phyloP scores from a whole-genome alignment of 2,329 filamentous ascomycete species.

The Penicillium olsonii region DNA sequence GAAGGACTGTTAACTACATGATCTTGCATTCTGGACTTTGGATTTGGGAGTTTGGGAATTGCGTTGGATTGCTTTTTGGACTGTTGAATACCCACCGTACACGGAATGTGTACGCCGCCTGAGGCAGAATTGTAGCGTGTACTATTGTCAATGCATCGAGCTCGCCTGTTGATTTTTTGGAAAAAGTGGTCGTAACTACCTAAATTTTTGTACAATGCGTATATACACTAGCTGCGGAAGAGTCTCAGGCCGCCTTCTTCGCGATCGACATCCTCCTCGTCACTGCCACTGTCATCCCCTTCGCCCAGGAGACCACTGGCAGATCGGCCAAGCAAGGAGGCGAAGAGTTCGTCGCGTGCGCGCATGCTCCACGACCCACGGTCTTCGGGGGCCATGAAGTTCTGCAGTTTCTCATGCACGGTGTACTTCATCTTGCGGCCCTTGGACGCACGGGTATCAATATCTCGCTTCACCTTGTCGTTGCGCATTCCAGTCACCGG shows the following conservation, averaged over 20 bases:
- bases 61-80: background rate
- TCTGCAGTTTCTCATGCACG: conserved; percentile 94
- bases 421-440: conserved; percentile 92
- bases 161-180: conserved; percentile 2
- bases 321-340: conserved; percentile 65
- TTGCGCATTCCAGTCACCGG: conserved; percentile 47
- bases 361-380: conserved; percentile 75
- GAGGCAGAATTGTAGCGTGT: background rate
- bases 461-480: conserved; percentile 73
- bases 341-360: conserved; percentile 76
- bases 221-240: conserved; percentile 29
- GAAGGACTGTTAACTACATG: background rate
- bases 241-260: conserved; percentile 37
- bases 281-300: conserved; percentile 51
- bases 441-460: conserved; percentile 94
- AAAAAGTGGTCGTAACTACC: conserved; percentile 1
- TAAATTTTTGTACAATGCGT: conserved; percentile 8
- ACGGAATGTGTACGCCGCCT: background rate
- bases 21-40: background rate
- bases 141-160: conserved; percentile 5
- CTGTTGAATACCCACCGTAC: background rate
- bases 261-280: conserved; percentile 30
- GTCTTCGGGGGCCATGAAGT: conserved; percentile 95
- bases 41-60: background rate
- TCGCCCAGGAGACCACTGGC: conserved; percentile 68